These are phyloP conservation scores for Candida pseudocylindracea DNA, from an alignment of 1,139 yeast species.

Conservation along the genomic window DNA sequence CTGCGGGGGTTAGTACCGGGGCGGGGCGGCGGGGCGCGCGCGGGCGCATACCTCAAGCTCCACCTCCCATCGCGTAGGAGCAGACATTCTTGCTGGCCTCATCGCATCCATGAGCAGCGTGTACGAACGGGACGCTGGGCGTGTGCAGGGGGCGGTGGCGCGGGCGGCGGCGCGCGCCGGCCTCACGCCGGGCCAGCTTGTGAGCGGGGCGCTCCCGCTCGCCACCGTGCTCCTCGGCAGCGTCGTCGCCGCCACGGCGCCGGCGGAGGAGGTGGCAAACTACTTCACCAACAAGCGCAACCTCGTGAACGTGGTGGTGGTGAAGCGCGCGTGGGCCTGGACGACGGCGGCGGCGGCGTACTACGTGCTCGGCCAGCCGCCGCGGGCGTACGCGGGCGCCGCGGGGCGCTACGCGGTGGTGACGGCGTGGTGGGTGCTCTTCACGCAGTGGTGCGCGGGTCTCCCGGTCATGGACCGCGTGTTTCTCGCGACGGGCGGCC, in stretches of 20 bases:
- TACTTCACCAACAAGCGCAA: conserved; percentile 44
- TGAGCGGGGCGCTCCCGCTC: too few relatives aligned
- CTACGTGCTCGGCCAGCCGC: conserved; percentile 5
- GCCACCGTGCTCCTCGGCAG: too few relatives aligned
- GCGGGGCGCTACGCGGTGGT: conserved; percentile 19
- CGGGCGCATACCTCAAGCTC: conserved; percentile 22
- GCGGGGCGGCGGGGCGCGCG: too few relatives aligned
- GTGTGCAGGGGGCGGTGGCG: too few relatives aligned
- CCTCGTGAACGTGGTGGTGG: conserved; percentile 48
- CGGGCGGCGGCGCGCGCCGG: too few relatives aligned
- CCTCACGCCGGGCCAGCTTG: too few relatives aligned
- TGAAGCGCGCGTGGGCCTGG: conserved; percentile 91
- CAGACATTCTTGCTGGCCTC: background rate
- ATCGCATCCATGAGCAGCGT: too few relatives aligned
- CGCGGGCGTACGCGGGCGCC: conserved; percentile 5
- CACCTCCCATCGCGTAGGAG: conserved; percentile 60
- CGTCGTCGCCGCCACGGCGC: too few relatives aligned
- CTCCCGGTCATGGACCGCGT: conserved; percentile 76
- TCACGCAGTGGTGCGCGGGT: conserved; percentile 79
- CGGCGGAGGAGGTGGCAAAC: conserved; percentile 6
- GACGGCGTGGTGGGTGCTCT: conserved; percentile 67
- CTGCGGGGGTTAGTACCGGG: conserved; percentile 7
- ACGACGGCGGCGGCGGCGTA: conserved; percentile 25
- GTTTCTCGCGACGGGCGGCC: conserved; percentile 67
- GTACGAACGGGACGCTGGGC: too few relatives aligned